Base-by-base conservation (phyloP, 768 basidiomycete species). In the Chalciporus pseudorubinellus region DNA sequence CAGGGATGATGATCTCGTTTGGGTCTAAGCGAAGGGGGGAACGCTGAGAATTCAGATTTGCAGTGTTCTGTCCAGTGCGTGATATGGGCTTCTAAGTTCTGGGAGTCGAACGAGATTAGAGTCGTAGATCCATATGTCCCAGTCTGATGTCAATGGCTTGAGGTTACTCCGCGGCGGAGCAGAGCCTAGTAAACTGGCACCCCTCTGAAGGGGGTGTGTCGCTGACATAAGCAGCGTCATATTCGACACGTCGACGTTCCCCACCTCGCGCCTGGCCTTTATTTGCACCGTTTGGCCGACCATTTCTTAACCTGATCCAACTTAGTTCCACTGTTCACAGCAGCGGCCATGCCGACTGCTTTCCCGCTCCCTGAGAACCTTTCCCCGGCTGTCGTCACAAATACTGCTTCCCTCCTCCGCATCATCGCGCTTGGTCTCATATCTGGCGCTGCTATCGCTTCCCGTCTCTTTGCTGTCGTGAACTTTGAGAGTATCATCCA, bases 401-500 rank as follows among this genome's bases (percentile, higher is more conserved):
- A 98, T 62, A 89, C 91, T n/a, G 82, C 87, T 38, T 93, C 93
- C 45, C 78, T 98, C 59, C 76, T 99, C 59, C 86, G 92, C 58
- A 92, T 95, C 57, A 79, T 97, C 58, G 89, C 95, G 20, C 86
- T 99, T 50, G 78, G 81, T 14, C 77, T 95, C 65, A 98, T 98
- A 62, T 93, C 93, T 49, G 93, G 81, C 59, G 93, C 95, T 63
- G 95, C 97, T 20, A 89, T 98, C 64, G 87, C 95, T 29, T 95
- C 94, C 52, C 85, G 97, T 70, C 78, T 98, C 63, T 99, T 99
- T 66, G 95, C 97, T 57, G 97, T 99, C 62, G 76, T 98, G 56
- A 92, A 98, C 61, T 98, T 97, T 68, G 97, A 99, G 76, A 95
- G 93, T 79, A 93, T 99, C 63, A 98, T 99, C 62, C 95, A 98